A percentile compares a stretch with the other conserved stretches of the same genome.
Conservation (phyloP, 345 rosid genomes). For the Boechera divaricarpa region DNA sequence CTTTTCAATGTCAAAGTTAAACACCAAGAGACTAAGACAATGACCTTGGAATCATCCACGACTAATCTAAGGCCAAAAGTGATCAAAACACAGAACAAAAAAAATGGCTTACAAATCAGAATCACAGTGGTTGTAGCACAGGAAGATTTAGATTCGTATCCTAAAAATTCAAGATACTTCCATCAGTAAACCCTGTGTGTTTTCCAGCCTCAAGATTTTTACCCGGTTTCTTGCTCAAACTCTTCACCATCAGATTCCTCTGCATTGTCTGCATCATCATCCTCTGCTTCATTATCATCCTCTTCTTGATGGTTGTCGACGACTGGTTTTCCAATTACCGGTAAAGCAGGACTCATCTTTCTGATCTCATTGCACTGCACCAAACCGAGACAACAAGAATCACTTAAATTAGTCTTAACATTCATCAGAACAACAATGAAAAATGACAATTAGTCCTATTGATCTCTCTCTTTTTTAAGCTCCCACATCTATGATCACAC, state of each 20-base stretch:
- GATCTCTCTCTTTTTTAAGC: neutral
- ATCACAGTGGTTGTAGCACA: slow-evolving; percentile 7
- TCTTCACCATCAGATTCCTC: slow-evolving; percentile 96
- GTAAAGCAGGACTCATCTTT: slow-evolving; percentile 61
- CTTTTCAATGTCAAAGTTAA: neutral
- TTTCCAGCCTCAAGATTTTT: neutral
- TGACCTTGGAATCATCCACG: neutral
- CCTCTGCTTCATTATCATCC: slow-evolving; percentile 76
- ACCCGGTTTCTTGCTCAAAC: slow-evolving; percentile 90
- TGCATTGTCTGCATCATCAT: slow-evolving; percentile 88
- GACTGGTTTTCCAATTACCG: slow-evolving; percentile 70
- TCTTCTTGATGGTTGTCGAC: slow-evolving; percentile 82
- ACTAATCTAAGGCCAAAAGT: neutral
- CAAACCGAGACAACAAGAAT: neutral
- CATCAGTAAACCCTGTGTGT: neutral
- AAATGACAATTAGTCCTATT: neutral
- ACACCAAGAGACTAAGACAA: neutral
- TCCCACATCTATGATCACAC: neutral
- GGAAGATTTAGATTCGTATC: neutral
- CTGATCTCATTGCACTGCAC: slow-evolving; percentile 84
- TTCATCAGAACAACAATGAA: neutral
- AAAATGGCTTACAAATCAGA: slow-evolving; percentile 10
- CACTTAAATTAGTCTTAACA: neutral
- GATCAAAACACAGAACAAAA: no score
- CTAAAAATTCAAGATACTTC: neutral